phyloP scores from a whole-genome alignment of 2,329 filamentous ascomycete species.

The Ambrosiella cleistominuta region DNA sequence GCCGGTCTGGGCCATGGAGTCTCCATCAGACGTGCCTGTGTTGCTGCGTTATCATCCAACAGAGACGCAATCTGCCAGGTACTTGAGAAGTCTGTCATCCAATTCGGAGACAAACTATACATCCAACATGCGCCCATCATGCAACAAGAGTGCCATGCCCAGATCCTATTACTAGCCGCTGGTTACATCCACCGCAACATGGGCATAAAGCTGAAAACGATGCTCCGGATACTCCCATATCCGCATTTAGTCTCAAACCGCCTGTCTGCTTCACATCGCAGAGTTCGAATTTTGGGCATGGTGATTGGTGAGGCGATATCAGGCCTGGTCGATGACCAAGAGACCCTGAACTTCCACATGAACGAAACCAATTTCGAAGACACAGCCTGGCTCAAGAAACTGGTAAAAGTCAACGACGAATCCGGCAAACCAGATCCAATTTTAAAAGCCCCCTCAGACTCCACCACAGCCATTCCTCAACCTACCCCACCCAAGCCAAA shows the following conservation, averaged over 20 bases:
- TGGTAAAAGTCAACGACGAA: slow-evolving; percentile 45
- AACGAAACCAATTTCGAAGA: slow-evolving; percentile 57
- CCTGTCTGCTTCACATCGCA: slow-evolving; percentile 55
- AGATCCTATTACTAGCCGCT: slow-evolving; percentile 59
- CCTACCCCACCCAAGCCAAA: slow-evolving; percentile 13
- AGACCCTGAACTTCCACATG: slow-evolving; percentile 65
- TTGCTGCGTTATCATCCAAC: slow-evolving; percentile 38
- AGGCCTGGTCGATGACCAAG: slow-evolving; percentile 47
- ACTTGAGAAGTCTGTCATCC: slow-evolving; percentile 49
- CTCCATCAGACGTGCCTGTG: slow-evolving; percentile 48
- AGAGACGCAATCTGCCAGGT: slow-evolving; percentile 35
- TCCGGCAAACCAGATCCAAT: slow-evolving; percentile 41
- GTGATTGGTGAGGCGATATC: slow-evolving; percentile 60
- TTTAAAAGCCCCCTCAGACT: slow-evolving; percentile 15
- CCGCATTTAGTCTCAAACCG: slow-evolving; percentile 71
- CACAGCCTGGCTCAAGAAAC: slow-evolving; percentile 53
- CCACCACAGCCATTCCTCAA: slow-evolving; percentile 7
- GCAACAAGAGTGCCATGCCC: slow-evolving; percentile 75
- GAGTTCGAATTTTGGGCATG: slow-evolving; percentile 74
- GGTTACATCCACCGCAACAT: slow-evolving; percentile 55
- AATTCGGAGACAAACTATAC: slow-evolving; percentile 74
- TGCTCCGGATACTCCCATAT: slow-evolving; percentile 56
- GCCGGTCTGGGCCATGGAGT: slow-evolving; percentile 46
- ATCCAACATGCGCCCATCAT: slow-evolving; percentile 71
- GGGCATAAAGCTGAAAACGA: slow-evolving; percentile 46